Evolutionary conservation across 331 rosid genomes (phyloP).

Genomic region (Rosa hybrid): DNA sequence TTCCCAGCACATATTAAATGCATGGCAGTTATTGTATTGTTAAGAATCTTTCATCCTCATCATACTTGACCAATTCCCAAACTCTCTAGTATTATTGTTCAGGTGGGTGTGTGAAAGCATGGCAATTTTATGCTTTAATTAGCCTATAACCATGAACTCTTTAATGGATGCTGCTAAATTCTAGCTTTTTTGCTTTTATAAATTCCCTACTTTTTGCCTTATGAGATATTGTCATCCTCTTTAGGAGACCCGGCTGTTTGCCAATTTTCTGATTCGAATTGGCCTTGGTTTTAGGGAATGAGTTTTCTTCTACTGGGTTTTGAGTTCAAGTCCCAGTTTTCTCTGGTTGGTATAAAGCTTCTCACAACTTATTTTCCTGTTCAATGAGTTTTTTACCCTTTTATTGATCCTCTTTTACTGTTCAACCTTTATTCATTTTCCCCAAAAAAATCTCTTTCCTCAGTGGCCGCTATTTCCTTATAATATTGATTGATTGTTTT

Average conservation of each 20-base stretch:
- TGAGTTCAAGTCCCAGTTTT: conserved; percentile 1
- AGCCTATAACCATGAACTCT: background rate
- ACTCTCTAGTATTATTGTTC: no score
- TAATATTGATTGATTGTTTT: background rate
- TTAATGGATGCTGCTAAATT: background rate
- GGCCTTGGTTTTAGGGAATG: background rate
- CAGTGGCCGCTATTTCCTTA: background rate
- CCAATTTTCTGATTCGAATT: background rate
- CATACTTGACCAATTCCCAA: background rate
- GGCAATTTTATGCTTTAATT: background rate
- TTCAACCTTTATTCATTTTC: background rate
- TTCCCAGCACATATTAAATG: background rate
- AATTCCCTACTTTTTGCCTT: background rate
- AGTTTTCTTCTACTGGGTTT: background rate
- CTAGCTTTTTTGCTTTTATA: no score
- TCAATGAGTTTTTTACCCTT: background rate
- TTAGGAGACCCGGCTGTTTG: background rate
- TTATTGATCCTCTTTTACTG: background rate
- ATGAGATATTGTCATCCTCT: background rate
- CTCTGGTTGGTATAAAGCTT: background rate
- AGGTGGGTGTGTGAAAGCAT: background rate
- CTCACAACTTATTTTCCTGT: background rate
- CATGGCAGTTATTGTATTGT: background rate
- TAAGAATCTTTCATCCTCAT: background rate
- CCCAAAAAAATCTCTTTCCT: background rate